Base-by-base conservation (phyloP, 169 alveolate species). In the Cryptosporidium andersoni region DNA sequence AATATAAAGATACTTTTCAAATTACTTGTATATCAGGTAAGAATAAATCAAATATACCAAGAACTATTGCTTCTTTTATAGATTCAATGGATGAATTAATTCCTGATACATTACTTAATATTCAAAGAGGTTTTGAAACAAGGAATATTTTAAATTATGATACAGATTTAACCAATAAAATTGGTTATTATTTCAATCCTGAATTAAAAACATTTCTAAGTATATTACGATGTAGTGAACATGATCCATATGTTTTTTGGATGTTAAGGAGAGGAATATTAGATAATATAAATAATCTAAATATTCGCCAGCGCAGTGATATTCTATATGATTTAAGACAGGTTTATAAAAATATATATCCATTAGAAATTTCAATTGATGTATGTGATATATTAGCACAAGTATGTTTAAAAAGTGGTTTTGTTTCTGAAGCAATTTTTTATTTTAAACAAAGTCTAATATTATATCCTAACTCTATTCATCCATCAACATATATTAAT, bases 1-100 rank as follows among this genome's bases (percentile, higher is more conserved):
- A 91, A 12, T 92, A 91, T 51, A 88, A 92, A n/a, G 95, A 92
- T 52, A 91, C 92, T 43, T 92, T 92, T 62, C 95, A 92, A 68
- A 88, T 92, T 42, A 91, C 92, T 14, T 90, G 94, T 37, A 74
- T 74, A 16, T 64, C 60, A 36, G 85, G 85, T n/a, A 43, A 43
- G 11, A 58, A 37, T 7, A 74, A 74, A 11, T 74, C 85, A 6
- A 58, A 25, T 8, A 58, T 74, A 34, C 85, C 85, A 11, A 74
- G 85, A 34, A 55, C 64, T 6, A 60, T 74, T 9, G 85, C 60
- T 12, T 74, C 74, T 4, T 74, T 74, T 55, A 74, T 74, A 34
- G 85, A 74, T 43, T 58, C 64, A 43, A 47, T 55, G 25, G 85
- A 74, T 5, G 85, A 74, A 36, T 37, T 74, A 34, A 64, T 58